Evolutionary conservation across 768 basidiomycete species (phyloP), one percentile per base, ranked within the genome.

Genomic region (Lactifluus subvellereus): DNA sequence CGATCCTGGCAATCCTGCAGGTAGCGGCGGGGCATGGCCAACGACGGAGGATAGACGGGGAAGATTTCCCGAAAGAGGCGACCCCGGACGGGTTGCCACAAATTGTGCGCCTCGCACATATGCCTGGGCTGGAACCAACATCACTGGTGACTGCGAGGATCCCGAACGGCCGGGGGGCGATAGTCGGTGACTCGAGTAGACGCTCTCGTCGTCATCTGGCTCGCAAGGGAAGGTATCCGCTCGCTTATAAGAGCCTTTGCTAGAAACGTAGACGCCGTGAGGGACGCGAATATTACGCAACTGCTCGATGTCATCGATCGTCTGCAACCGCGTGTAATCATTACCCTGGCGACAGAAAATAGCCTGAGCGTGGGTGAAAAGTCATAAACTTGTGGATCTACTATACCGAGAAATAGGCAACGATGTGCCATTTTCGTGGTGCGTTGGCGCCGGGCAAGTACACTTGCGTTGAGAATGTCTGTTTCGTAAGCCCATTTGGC

Each of bases 401-500:
- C 69, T 81, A 71, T 71, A 89, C 88, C 73, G 84, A 83, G 73
- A 91, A 90, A 77, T 91, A 91, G 51, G 88, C 88, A 61, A 89
- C 88, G 54, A 91, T 81, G 75, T 91, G 89, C 89, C 89, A 91
- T 79, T 89, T 89, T 48, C 83, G 80, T 33, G 80, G 79, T 57
- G 80, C 79, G 59, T 75, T 76, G 43, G 79, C 75, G 54, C 82
- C 84, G 43, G 84, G 85, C 62, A 85, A 76, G 70, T 85, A 79
- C 50, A 89, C 87, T 43, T 84, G 82, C 33, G 88, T 89, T 8
- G 88, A 90, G 70, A 90, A 91, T 0, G 89, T 91, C 71, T 91
- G 89, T 75, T 91, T 91, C 48, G 89, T 91, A 56, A 91, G 78
- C n/a, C 89, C 89, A 65, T 88, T 84, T 16, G 84, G 84, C 67